Percentiles rank a stretch among this genome's conserved stretches.
These are phyloP conservation scores for Hypocrella siamensis DNA, from an alignment of 2,329 filamentous ascomycete species.

Conservation along the genomic window DNA sequence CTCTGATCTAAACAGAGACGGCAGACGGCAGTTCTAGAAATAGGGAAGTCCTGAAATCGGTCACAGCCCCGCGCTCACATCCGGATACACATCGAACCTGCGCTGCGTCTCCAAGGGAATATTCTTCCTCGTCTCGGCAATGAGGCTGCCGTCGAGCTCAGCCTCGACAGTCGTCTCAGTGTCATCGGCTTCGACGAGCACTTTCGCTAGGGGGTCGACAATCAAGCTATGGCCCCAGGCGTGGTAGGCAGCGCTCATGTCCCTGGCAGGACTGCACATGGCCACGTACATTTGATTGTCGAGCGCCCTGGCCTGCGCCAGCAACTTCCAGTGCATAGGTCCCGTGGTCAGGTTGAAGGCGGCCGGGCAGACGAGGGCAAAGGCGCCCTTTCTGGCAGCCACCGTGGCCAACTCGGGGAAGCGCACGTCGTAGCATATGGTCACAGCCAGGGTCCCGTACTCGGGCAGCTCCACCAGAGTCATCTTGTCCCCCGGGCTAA, in stretches of 20 bases:
- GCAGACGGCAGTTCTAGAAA: too few relatives aligned
- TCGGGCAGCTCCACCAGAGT: conserved; percentile 77
- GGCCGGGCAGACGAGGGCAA: conserved; percentile 83
- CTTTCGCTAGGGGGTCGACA: conserved; percentile 70
- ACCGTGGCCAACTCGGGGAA: conserved; percentile 90
- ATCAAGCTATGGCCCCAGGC: conserved; percentile 89
- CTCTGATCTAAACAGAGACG: too few relatives aligned
- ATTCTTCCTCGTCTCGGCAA: conserved; percentile 61
- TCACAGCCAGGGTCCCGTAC: conserved; percentile 74
- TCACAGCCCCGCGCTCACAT: conserved; percentile 55
- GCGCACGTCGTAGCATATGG: conserved; percentile 95
- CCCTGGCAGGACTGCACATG: conserved; percentile 79
- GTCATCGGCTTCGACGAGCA: conserved; percentile 69
- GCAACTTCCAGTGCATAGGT: conserved; percentile 76
- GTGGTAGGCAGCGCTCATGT: conserved; percentile 62
- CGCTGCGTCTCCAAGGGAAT: conserved; percentile 78
- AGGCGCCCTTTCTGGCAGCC: conserved; percentile 72
- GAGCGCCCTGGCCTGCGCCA: conserved; percentile 67
- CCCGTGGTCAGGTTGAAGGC: conserved; percentile 95
- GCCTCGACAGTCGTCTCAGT: conserved; percentile 60
- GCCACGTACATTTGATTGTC: conserved; percentile 94
- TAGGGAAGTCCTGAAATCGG: too few relatives aligned
- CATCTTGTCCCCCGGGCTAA: conserved; percentile 70
- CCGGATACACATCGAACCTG: conserved; percentile 88
- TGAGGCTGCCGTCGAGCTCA: conserved; percentile 50